Conservation (phyloP, 139 green algal genomes). For the Chlorella sp. region DNA sequence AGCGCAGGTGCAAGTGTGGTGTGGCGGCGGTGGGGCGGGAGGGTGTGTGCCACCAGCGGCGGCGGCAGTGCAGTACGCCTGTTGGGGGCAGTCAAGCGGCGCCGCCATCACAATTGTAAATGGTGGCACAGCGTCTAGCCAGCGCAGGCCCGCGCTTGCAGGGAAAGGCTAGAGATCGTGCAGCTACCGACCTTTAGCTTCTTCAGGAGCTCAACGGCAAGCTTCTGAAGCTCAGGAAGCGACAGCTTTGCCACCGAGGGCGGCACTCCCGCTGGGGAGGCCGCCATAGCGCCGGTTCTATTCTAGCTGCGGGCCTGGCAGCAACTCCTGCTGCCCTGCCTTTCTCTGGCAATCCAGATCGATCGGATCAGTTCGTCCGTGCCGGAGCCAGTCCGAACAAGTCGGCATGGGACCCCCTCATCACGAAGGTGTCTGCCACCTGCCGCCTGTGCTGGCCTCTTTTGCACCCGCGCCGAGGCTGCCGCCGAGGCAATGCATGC, state of each 20-base stretch:
- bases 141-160: neutral
- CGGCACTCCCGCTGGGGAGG: constrained; percentile 25
- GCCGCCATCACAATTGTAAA: no score
- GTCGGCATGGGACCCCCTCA: no score
- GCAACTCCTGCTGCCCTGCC: no score
- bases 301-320: no score
- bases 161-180: neutral
- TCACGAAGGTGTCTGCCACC: no score
- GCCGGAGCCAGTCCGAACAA: no score
- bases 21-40: neutral
- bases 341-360: no score
- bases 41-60: neutral
- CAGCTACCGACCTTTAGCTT: constrained; percentile 33
- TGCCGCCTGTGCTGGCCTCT: no score
- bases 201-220: constrained; percentile 42
- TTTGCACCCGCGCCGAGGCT: no score
- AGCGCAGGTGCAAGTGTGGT: neutral
- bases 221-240: constrained; percentile 42
- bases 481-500: no score
- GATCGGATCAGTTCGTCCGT: no score
- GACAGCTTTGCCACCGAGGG: constrained; percentile 44
- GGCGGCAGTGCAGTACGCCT: neutral
- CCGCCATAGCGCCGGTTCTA: constrained; percentile 1
- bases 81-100: neutral
- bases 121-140: neutral